These are phyloP conservation scores for Boletus calvinii DNA, from an alignment of 1,284 basidiomycete genomes.

Conservation along the genomic window DNA sequence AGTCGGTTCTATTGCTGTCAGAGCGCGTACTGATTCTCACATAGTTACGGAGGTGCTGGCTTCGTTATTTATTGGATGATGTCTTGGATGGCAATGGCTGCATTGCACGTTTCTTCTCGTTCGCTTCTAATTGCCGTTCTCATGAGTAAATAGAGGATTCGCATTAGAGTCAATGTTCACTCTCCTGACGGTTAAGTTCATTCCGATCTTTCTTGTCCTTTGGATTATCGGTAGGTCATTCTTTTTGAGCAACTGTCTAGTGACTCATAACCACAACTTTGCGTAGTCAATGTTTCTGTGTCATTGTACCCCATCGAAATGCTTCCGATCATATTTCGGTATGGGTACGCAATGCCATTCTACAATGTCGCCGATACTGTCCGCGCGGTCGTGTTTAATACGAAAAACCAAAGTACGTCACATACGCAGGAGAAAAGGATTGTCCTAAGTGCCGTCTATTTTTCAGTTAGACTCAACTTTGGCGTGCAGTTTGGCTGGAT, in stretches of 20 bases:
- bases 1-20: slow-evolving; percentile 8
- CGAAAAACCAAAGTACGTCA: slow-evolving; percentile 55
- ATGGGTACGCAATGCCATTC: slow-evolving; percentile 71
- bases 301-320: slow-evolving; percentile 63
- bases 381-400: slow-evolving; percentile 66
- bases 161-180: slow-evolving; percentile 64
- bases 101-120: slow-evolving; percentile 41
- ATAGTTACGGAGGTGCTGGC: slow-evolving; percentile 50
- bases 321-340: slow-evolving; percentile 63
- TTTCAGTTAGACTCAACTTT: slow-evolving; percentile 57
- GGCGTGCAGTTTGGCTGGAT: slow-evolving; percentile 59
- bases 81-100: slow-evolving; percentile 61
- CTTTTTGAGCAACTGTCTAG: neutral
- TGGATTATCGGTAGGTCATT: slow-evolving; percentile 61
- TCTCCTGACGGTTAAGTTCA: slow-evolving; percentile 50
- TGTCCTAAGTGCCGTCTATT: slow-evolving; percentile 5
- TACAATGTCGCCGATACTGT: slow-evolving; percentile 64
- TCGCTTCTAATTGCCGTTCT: neutral
- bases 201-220: slow-evolving; percentile 60
- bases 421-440: neutral
- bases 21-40: slow-evolving; percentile 1
- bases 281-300: slow-evolving; percentile 66
- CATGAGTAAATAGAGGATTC: slow-evolving; percentile 44
- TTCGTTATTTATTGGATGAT: slow-evolving; percentile 80
- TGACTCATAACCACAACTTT: neutral